Base-by-base conservation (phyloP, 2,329 filamentous ascomycete genomes). In the Ambrosiella xylebori region DNA sequence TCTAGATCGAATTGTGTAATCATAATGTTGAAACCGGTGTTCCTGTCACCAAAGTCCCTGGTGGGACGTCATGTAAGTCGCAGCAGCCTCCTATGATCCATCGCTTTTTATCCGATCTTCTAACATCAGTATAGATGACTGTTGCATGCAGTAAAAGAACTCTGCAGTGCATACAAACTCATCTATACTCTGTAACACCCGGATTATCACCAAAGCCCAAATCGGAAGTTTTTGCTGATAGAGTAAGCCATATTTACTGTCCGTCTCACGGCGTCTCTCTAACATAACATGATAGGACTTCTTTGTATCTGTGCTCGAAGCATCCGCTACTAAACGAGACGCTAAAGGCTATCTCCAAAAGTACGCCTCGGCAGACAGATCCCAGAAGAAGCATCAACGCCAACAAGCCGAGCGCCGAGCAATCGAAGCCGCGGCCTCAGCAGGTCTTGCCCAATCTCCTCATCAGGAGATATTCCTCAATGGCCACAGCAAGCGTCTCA, bases 321-420 rank as follows among this genome's bases (percentile, higher is more conserved):
- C 90, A 15, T 88, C 89, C 9, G 86, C 90, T 5, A 96, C 91
- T 0, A 95, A 90, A 70, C 82, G 93, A 65, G 93, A 98, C 72
- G 89, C 90, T 53, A 90, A 86, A 69, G 83, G 87, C 41, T 98
- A 96, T 67, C 77, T 98, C 13, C 85, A 93, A 64, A 90, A 88
- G 61, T 95, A 96, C 68, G 83, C 64, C 62, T 65, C 63, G 64
- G 39, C 52, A 6, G 52, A 55, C 12, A 60, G 40, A 47, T 57
- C 59, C 7, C 51, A 55, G 19, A 60, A 50, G 38, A 50, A 57
- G 12, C 38, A 40, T n/a, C 39, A 37, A 5, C 41, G 44, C 11
- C 54, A 47, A 12, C 55, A 57, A 11, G 37, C 56, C 5, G 49
- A 60, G 41, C 44, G 44, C 15, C 38, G 39, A 12, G 52, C 51